Conservation (phyloP, 2,329 filamentous ascomycete genomes). For the Calonectria multiphialidica region DNA sequence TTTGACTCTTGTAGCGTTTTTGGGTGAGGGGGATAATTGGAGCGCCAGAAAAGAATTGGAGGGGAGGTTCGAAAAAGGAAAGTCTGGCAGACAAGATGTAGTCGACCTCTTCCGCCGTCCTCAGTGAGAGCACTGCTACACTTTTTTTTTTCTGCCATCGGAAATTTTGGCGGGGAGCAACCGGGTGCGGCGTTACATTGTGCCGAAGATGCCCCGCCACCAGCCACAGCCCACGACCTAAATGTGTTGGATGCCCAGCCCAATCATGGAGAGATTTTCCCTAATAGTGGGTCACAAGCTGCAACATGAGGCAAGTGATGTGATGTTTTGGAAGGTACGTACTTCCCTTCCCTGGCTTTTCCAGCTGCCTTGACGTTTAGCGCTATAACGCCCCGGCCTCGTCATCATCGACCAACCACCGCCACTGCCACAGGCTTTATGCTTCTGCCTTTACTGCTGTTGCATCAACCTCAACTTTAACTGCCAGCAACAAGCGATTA, state of each 20-base stretch:
- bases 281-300: background rate
- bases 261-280: conserved; percentile 23
- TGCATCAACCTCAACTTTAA: conserved; percentile 26
- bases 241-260: background rate
- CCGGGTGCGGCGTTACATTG: conserved; percentile 30
- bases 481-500: conserved; percentile 31
- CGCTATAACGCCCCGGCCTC: conserved; percentile 37
- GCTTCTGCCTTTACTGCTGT: conserved; percentile 25
- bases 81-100: background rate
- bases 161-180: conserved; percentile 50
- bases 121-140: conserved; percentile 32
- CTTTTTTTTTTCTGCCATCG: conserved; percentile 47
- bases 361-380: conserved; percentile 27
- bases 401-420: conserved; percentile 44
- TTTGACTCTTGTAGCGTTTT: background rate
- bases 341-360: conserved; percentile 22
- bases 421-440: conserved; percentile 35
- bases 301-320: conserved; percentile 7
- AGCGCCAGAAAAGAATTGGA: no score
- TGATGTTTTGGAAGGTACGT: conserved; percentile 19
- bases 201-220: conserved; percentile 25
- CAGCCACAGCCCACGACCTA: conserved; percentile 14
- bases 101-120: conserved; percentile 11
- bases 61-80: background rate
- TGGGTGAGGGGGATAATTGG: background rate